Percentiles rank a stretch among this genome's conserved stretches.
phyloP scores from a whole-genome alignment of 2,329 filamentous ascomycete species.

The Emmonsiellopsis sp. region DNA sequence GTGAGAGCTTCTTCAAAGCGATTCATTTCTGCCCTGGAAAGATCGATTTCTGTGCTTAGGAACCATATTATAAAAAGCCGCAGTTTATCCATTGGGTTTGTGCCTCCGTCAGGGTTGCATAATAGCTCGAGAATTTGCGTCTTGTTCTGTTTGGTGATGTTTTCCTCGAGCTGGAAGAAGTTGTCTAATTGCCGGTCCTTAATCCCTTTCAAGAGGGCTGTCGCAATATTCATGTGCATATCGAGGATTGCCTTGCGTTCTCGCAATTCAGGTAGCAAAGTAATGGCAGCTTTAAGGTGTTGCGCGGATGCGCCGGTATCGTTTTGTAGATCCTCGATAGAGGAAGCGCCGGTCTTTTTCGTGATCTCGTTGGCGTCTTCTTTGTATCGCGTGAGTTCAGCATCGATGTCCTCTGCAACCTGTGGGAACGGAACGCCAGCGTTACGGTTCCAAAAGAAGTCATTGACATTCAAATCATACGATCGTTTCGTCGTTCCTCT shows the following conservation, averaged over 20 bases:
- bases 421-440: conserved; percentile 85
- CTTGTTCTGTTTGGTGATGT: conserved; percentile 83
- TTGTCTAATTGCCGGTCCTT: conserved; percentile 93
- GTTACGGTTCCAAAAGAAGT: conserved; percentile 97
- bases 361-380: conserved; percentile 91
- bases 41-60: conserved; percentile 82
- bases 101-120: conserved; percentile 71
- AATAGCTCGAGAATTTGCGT: conserved; percentile 80
- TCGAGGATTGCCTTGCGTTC: conserved; percentile 89
- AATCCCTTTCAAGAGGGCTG: conserved; percentile 69
- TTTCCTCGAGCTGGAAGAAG: conserved; percentile 92
- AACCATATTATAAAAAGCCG: conserved; percentile 96
- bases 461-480: conserved; percentile 80
- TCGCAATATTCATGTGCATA: conserved; percentile 98
- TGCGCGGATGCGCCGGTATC: conserved; percentile 83
- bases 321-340: conserved; percentile 84
- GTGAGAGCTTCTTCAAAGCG: conserved; percentile 78
- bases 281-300: conserved; percentile 92
- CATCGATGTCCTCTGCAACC: conserved; percentile 91
- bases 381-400: conserved; percentile 87
- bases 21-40: conserved; percentile 71
- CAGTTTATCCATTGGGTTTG: conserved; percentile 77
- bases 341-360: conserved; percentile 85
- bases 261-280: conserved; percentile 77
- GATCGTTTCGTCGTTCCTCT: conserved; percentile 75